These are phyloP conservation scores for Phytophthora cryptogea DNA, from an alignment of 352 stramenopile genomes.

Conservation along the genomic window DNA sequence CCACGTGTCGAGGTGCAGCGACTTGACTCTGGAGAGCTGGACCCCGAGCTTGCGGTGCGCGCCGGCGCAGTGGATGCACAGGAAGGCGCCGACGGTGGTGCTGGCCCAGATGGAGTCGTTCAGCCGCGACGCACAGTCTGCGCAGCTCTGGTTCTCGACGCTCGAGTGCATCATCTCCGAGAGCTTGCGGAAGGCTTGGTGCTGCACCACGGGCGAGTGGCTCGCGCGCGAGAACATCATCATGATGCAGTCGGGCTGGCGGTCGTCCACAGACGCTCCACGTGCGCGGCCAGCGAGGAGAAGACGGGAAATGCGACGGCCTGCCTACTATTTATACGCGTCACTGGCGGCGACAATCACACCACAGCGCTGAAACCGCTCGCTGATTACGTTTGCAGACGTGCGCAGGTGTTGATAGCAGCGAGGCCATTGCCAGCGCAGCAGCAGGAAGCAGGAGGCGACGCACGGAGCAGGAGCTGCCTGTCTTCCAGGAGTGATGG, in stretches of 20 bases:
- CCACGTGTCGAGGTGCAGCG: constrained; percentile 79
- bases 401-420: background rate
- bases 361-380: constrained; percentile 25
- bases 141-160: constrained; percentile 74
- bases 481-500: too few relatives aligned
- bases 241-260: constrained; percentile 17
- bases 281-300: constrained; percentile 1
- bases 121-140: constrained; percentile 73
- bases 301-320: constrained; percentile 10
- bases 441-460: too few relatives aligned
- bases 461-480: too few relatives aligned
- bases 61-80: constrained; percentile 96
- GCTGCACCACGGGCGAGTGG: constrained; percentile 33
- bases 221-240: constrained; percentile 50
- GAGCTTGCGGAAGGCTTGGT: constrained; percentile 54
- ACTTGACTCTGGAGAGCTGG: constrained; percentile 92
- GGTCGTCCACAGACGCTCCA: background rate
- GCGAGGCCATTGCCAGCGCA: too few relatives aligned
- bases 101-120: constrained; percentile 93
- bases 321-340: constrained; percentile 28
- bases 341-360: constrained; percentile 7
- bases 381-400: background rate
- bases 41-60: constrained; percentile 95
- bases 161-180: constrained; percentile 63
- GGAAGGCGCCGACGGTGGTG: constrained; percentile 92